Conservation (phyloP, 2,329 filamentous ascomycete genomes). For the Fusarium vanettenii region DNA sequence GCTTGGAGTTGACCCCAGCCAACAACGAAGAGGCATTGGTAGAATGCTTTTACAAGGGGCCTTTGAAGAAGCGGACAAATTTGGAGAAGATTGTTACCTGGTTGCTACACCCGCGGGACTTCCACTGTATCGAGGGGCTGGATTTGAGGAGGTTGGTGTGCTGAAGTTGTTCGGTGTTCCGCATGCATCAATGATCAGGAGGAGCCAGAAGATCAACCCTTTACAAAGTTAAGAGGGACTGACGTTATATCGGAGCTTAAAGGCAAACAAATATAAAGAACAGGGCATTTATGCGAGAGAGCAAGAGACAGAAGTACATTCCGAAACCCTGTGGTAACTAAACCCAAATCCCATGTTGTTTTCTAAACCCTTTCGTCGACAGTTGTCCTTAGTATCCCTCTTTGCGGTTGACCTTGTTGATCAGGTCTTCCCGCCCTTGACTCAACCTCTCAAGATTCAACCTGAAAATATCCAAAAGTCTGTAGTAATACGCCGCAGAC, state of each 20-base stretch:
- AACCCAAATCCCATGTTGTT: neutral
- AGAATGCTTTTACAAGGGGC: neutral
- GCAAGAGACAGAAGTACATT: neutral
- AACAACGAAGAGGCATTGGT: neutral
- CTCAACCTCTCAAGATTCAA: constrained; percentile 54
- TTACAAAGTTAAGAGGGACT: neutral
- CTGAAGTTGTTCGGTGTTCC: neutral
- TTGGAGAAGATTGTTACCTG: neutral
- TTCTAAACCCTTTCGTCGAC: neutral
- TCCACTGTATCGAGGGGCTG: neutral
- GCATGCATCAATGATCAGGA: neutral
- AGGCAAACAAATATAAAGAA: no score
- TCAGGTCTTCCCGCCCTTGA: constrained; percentile 50
- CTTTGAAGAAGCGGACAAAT: neutral
- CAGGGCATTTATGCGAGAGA: neutral
- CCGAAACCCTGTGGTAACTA: neutral
- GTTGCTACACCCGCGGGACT: neutral
- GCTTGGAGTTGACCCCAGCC: neutral
- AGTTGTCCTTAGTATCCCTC: constrained; percentile 42
- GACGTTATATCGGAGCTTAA: no score
- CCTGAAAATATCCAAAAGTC: constrained; percentile 56
- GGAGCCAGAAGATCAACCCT: neutral
- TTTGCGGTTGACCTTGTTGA: constrained; percentile 55
- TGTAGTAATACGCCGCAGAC: constrained; percentile 53
- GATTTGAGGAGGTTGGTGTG: neutral